A percentile compares a stretch with the other conserved stretches of the same genome.
Conservation (phyloP, 1,284 basidiomycete species). For the Sparassis latifolia region DNA sequence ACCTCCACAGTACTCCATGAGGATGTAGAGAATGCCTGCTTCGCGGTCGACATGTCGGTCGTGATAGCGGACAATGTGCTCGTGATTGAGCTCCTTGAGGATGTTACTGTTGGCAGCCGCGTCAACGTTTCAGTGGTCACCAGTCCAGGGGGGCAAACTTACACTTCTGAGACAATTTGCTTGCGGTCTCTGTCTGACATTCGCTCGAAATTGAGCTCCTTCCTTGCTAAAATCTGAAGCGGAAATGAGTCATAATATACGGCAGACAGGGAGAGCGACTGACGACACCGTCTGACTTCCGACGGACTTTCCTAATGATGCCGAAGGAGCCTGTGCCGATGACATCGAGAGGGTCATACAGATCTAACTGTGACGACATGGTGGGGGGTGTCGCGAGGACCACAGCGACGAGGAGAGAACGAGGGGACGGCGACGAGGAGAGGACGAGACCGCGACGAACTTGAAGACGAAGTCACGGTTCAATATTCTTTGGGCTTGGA, state of each 20-base stretch:
- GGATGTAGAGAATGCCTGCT: constrained; percentile 86
- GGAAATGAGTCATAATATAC: not conserved
- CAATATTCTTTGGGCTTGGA: too few relatives aligned
- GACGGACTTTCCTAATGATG: constrained; percentile 87
- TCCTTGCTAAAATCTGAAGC: constrained; percentile 77
- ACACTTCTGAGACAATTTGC: constrained; percentile 99
- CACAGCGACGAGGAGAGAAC: not conserved
- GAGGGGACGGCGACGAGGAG: too few relatives aligned
- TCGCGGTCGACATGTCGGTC: constrained; percentile 89
- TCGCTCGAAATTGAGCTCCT: constrained; percentile 92
- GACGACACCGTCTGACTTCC: constrained; percentile 82
- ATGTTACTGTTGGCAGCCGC: constrained; percentile 65
- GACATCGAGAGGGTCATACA: constrained; percentile 84
- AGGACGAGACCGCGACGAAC: too few relatives aligned
- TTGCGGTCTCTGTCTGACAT: constrained; percentile 92
- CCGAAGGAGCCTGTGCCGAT: constrained; percentile 98
- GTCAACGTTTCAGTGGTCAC: not conserved
- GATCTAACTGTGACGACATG: constrained; percentile 50
- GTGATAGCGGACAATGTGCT: constrained; percentile 92
- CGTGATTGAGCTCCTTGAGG: constrained; percentile 88
- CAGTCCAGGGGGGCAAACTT: constrained; percentile 28
- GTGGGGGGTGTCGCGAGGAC: not conserved
- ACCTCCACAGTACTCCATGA: constrained; percentile 96
- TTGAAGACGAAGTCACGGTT: too few relatives aligned
- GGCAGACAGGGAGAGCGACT: constrained; percentile 25